These are phyloP conservation scores for Perilla frutescens DNA, from an alignment of 257 asterid species.

Conservation along the genomic window DNA sequence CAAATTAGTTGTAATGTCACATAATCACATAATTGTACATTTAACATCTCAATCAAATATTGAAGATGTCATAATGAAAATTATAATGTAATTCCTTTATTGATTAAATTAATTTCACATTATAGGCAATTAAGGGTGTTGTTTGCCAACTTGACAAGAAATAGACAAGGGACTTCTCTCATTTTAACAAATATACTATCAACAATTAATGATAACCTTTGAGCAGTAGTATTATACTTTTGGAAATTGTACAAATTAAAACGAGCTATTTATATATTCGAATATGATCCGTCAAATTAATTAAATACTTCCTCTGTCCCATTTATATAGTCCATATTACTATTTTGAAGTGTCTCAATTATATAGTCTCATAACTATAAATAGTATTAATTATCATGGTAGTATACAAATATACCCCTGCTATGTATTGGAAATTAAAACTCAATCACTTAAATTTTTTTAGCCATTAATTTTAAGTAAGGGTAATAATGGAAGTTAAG, in stretches of 20 bases:
- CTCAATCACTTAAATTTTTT: too few relatives aligned
- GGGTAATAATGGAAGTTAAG: too few relatives aligned
- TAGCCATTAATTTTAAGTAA: too few relatives aligned
- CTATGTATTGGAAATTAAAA: too few relatives aligned
- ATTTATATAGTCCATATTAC: too few relatives aligned
- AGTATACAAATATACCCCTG: too few relatives aligned
- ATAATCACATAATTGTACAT: neutral
- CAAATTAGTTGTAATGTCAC: slow-evolving; percentile 6
- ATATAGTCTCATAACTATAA: too few relatives aligned
- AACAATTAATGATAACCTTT: neutral
- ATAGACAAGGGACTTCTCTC: neutral
- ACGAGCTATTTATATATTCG: neutral
- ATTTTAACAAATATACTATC: neutral
- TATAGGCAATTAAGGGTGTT: neutral
- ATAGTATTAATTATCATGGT: too few relatives aligned
- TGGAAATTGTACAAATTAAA: neutral
- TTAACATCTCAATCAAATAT: neutral
- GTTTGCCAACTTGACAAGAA: neutral
- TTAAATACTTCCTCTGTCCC: too few relatives aligned
- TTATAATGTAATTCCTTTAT: neutral
- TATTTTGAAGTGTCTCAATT: too few relatives aligned
- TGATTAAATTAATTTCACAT: neutral
- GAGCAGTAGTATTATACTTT: too few relatives aligned
- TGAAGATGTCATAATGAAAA: neutral
- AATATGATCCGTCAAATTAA: too few relatives aligned